A percentile compares a stretch with the other conserved stretches of the same genome.
These are phyloP conservation scores for Dissophora ornata DNA, from an alignment of 192 early-diverging fungal species.

Conservation along the genomic window DNA sequence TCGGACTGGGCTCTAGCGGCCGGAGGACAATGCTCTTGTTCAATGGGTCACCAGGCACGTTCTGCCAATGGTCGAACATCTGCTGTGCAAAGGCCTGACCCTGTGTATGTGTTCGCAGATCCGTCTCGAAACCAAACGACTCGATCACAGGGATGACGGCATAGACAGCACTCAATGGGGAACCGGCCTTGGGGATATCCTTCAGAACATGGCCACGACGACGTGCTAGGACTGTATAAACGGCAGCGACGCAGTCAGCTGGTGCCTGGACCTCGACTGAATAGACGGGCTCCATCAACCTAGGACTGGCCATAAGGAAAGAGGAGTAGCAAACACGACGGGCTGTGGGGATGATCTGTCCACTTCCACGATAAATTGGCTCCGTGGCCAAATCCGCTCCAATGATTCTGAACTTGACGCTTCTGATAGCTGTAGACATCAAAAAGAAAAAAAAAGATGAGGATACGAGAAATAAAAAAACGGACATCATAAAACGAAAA, in stretches of 20 bases:
- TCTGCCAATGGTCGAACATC: constrained; percentile 98
- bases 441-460: not conserved
- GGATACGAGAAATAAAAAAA: not conserved
- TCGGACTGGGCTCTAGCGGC: constrained; percentile 91
- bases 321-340: constrained; percentile 97
- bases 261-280: constrained; percentile 98
- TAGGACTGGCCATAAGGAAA: constrained; percentile 93
- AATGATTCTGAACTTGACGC: constrained; percentile 94
- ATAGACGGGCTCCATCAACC: constrained; percentile 98
- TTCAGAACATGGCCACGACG: constrained; percentile 96
- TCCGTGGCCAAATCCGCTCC: constrained; percentile 86
- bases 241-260: constrained; percentile 92
- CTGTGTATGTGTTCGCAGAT: constrained; percentile 94
- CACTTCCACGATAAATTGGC: constrained; percentile 92
- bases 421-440: constrained; percentile 81
- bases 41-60: constrained; percentile 96
- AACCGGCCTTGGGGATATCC: constrained; percentile 94
- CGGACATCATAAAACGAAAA: no score
- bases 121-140: constrained; percentile 95
- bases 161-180: constrained; percentile 93
- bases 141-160: constrained; percentile 97
- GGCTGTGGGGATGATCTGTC: constrained; percentile 96
- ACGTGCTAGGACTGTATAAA: constrained; percentile 93
- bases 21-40: constrained; percentile 87
- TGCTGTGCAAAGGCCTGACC: constrained; percentile 98